Evolutionary conservation across 1,284 basidiomycete genomes (phyloP).

Genomic region (Apiotrichum sp.): DNA sequence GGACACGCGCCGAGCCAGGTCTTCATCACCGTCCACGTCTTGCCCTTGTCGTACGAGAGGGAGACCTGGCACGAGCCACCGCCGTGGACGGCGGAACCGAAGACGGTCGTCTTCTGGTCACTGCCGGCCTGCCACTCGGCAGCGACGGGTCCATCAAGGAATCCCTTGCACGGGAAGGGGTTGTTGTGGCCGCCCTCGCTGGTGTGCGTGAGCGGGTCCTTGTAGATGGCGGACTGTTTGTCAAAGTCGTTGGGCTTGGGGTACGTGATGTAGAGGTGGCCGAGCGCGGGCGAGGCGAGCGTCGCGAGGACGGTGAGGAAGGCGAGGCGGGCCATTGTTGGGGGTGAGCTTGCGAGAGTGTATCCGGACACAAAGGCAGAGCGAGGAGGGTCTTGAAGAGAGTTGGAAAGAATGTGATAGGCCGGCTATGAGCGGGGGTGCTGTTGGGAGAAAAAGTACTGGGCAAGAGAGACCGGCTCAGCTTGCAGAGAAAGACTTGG

Average conservation of each 20-base stretch:
- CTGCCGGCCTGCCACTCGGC: slow-evolving; percentile 34
- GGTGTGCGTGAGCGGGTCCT: slow-evolving; percentile 27
- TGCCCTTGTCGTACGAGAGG: slow-evolving; percentile 47
- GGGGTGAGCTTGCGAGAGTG: too few species aligned
- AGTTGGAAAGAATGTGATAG: too few species aligned
- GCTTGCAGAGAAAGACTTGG: too few species aligned
- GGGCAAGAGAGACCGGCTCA: too few species aligned
- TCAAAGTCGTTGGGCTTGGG: slow-evolving; percentile 35
- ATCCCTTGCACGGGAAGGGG: slow-evolving; percentile 47
- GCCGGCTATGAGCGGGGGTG: too few species aligned
- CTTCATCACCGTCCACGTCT: slow-evolving; percentile 46
- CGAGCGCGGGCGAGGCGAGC: slow-evolving; percentile 21
- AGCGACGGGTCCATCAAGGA: slow-evolving; percentile 33
- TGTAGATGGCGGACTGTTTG: slow-evolving; percentile 30
- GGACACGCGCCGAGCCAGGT: slow-evolving; percentile 46
- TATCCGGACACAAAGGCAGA: too few species aligned
- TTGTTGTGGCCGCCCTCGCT: neutral
- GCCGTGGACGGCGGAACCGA: slow-evolving; percentile 43
- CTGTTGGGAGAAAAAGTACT: too few species aligned
- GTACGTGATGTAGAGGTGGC: slow-evolving; percentile 39
- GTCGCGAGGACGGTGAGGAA: slow-evolving; percentile 9
- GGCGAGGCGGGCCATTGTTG: neutral
- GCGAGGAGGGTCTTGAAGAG: too few species aligned
- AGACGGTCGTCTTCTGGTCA: slow-evolving; percentile 30
- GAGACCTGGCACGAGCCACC: slow-evolving; percentile 48